Evolutionary conservation across 1,139 yeast genomes (phyloP).

Genomic region (Yamadazyma triangularis): DNA sequence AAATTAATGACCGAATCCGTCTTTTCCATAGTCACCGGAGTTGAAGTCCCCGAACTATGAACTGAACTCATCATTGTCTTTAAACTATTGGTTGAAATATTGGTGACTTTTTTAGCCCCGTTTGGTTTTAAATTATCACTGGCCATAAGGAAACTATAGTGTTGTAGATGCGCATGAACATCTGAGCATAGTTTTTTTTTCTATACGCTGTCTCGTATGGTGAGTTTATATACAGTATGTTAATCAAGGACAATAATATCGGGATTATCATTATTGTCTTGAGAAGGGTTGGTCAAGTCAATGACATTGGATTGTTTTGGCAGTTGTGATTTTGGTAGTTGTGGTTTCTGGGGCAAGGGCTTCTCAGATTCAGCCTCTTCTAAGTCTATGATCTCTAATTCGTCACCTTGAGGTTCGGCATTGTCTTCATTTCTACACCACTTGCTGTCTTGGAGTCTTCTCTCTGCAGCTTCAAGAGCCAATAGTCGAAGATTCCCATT

Average conservation of each 20-base stretch:
- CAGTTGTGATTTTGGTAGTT: too few species aligned
- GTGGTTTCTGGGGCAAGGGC: too few species aligned
- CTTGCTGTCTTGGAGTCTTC: conserved; percentile 53
- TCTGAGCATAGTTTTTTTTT: too few species aligned
- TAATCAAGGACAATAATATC: too few species aligned
- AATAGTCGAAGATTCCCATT: conserved; percentile 38
- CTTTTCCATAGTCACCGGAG: conserved; percentile 25
- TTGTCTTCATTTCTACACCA: conserved; percentile 40
- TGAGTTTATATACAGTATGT: too few species aligned
- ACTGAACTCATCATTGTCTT: background rate
- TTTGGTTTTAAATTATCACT: background rate
- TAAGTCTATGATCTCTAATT: conserved; percentile 18
- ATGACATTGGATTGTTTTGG: too few species aligned
- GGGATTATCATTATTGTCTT: too few species aligned
- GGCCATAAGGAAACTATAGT: background rate
- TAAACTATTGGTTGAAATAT: conserved; percentile 7
- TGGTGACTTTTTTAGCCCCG: conserved; percentile 3
- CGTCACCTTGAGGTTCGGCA: conserved; percentile 29
- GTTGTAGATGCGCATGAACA: too few species aligned
- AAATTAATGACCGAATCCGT: conserved; percentile 43
- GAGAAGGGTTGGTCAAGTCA: too few species aligned
- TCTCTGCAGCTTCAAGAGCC: conserved; percentile 64
- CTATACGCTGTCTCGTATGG: too few species aligned
- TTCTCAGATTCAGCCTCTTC: too few species aligned
- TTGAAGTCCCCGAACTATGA: conserved; percentile 10